Evolutionary conservation across 2,329 filamentous ascomycete genomes (phyloP), one percentile per base, ranked within the genome.

Genomic region (Shiraia sp.): DNA sequence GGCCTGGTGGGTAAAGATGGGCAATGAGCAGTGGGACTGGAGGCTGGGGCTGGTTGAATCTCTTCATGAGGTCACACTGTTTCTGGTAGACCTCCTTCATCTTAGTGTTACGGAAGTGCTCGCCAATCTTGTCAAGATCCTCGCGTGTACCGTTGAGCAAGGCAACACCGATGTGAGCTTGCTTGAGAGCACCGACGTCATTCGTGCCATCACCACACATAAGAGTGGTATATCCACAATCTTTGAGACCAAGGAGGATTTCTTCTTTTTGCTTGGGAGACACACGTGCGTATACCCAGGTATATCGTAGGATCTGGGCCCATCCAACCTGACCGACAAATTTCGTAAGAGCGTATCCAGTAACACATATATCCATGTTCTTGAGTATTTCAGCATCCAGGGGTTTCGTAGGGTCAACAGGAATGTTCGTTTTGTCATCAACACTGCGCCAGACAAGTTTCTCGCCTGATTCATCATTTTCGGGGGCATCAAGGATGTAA

Each of bases 21-120:
- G 93, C 93, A 57, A 99, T 96, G 59, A 90, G 77, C 45, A 85
- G 75, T n/a, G 93, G 93, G 1, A 97, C 88, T 1, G 93, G 93
- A n/a, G 93, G 93, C 2, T 83, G 70, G 10, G 91, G 89, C 70
- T 96, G 91, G 68, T 95, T 96, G 80, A 97, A 99, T 51, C 92
- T 83, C 65, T 87, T 82, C 89, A 99, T 96, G 69, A 99, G 79
- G 32, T 85, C 77, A 42, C 87, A 81, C 70, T 99, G 93, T 78
- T 99, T 97, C 75, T 97, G 90, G 68, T 99, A 99, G 52, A 99
- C 82, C 53, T 96, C 91, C 79, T 96, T 97, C 88, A 99, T 95
- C 79, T 90, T 95, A 28, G 87, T 95, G 70, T 90, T 95, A 57
- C 93, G 87, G 62, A 87, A 86, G 71, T 99, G 91, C 65, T 97